A percentile compares a stretch with the other conserved stretches of the same genome.
phyloP scores from a whole-genome alignment of 495 filamentous ascomycete genomes.

The Patellaria atrata region DNA sequence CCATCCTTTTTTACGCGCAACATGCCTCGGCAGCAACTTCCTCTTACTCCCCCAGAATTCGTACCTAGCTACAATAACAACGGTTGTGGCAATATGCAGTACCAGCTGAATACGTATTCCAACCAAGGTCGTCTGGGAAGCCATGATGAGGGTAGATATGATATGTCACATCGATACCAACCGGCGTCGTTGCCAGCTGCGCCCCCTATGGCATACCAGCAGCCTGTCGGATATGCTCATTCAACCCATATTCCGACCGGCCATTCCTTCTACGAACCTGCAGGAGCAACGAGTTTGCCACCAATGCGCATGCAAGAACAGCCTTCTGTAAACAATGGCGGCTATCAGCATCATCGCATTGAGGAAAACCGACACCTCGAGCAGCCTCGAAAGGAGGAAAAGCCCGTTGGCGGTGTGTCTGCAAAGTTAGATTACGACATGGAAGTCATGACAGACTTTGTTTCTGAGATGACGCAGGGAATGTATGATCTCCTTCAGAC shows the following conservation, averaged over 20 bases:
- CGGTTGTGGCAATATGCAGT: constrained; percentile 24
- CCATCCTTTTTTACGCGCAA: constrained; percentile 22
- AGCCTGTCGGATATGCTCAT: constrained; percentile 18
- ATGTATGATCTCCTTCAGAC: constrained; percentile 54
- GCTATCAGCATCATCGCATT: constrained; percentile 20
- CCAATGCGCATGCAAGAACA: constrained; percentile 24
- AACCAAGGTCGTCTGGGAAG: constrained; percentile 19
- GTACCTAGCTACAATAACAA: constrained; percentile 21
- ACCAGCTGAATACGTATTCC: constrained; percentile 21
- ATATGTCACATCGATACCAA: constrained; percentile 23
- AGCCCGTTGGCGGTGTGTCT: constrained; percentile 65
- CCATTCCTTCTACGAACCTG: constrained; percentile 22
- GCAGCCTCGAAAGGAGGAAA: constrained; percentile 26
- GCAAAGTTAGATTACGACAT: constrained; percentile 97
- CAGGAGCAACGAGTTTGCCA: constrained; percentile 23
- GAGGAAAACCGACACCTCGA: constrained; percentile 16
- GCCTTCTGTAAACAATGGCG: constrained; percentile 8
- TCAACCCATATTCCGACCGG: constrained; percentile 18
- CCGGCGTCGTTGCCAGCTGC: constrained; percentile 20
- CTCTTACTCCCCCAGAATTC: constrained; percentile 27
- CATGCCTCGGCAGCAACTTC: constrained; percentile 18
- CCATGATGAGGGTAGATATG: constrained; percentile 22
- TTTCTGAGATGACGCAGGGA: constrained; percentile 79
- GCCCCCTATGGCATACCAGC: constrained; percentile 24
- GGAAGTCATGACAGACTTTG: constrained; percentile 96